phyloP scores from a whole-genome alignment of 441 rosid genomes.

The Erodium trifolium region DNA sequence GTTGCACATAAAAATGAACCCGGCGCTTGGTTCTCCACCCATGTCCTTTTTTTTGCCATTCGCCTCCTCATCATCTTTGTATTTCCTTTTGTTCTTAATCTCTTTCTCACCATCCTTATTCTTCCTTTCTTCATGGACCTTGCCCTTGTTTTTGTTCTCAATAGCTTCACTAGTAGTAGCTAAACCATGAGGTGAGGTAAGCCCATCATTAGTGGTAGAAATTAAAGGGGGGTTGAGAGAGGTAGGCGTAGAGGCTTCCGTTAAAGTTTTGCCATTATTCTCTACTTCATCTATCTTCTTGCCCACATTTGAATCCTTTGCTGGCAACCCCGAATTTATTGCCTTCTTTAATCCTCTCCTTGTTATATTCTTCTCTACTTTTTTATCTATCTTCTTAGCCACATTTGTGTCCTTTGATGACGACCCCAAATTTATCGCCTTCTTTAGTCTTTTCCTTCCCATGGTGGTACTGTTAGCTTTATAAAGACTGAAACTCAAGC shows the following conservation, averaged over 20 bases:
- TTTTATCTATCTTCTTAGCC: slow-evolving; percentile 2
- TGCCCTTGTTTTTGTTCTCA: not conserved
- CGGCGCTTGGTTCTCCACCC: slow-evolving; percentile 25
- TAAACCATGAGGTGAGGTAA: not conserved
- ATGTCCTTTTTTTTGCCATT: slow-evolving; percentile 13
- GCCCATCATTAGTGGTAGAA: not conserved
- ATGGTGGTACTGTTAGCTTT: not conserved
- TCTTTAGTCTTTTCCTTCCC: not conserved
- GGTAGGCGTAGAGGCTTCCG: not conserved
- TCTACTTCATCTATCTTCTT: too few relatives aligned
- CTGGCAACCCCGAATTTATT: too few relatives aligned
- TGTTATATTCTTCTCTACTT: not conserved
- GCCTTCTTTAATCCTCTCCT: too few relatives aligned
- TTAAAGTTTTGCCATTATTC: not conserved
- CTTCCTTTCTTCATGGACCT: not conserved
- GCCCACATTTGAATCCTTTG: too few relatives aligned
- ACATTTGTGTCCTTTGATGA: not conserved
- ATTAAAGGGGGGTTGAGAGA: not conserved
- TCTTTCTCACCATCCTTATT: not conserved
- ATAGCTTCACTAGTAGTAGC: not conserved
- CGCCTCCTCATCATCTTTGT: not conserved
- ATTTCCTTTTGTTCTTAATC: not conserved
- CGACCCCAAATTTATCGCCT: not conserved
- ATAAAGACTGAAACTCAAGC: not conserved
- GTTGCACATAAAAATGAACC: slow-evolving; percentile 47